phyloP scores from a whole-genome alignment of 306 rosid species.

The Medicago arabica region DNA sequence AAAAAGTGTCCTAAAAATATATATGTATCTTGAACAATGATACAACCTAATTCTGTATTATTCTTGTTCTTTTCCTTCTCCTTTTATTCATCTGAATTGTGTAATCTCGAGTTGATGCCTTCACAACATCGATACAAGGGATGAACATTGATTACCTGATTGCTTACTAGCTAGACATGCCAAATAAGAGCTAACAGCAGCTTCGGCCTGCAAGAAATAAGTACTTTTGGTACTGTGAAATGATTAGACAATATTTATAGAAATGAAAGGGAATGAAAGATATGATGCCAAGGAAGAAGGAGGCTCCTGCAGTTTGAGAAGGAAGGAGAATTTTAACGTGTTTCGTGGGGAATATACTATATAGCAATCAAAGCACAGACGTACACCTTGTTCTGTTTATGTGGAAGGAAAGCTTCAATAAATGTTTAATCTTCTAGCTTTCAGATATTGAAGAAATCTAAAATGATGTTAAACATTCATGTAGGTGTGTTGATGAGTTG shows the following conservation, averaged over 20 bases:
- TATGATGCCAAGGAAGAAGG: too few species aligned
- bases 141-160: slow-evolving; percentile 51
- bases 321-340: too few species aligned
- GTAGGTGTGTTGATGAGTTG: too few species aligned
- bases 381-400: too few species aligned
- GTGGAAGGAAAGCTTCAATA: too few species aligned
- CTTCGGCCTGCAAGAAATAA: not conserved
- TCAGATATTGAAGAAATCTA: too few species aligned
- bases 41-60: slow-evolving; percentile 29
- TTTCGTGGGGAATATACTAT: too few species aligned
- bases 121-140: slow-evolving; percentile 20
- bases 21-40: slow-evolving; percentile 4
- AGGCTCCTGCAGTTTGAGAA: too few species aligned
- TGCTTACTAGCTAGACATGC: slow-evolving; percentile 60
- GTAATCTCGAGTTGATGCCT: too few species aligned
- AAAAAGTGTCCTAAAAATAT: not conserved
- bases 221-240: slow-evolving; percentile 29
- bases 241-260: slow-evolving; percentile 3
- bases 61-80: not conserved
- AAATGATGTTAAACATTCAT: too few species aligned
- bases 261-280: slow-evolving; percentile 69
- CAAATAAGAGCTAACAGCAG: slow-evolving; percentile 19
- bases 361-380: too few species aligned
- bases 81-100: not conserved
- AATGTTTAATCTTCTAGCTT: too few species aligned